Evolutionary conservation across 2,329 filamentous ascomycete genomes (phyloP).

Genomic region (Arthrobotrys pseudoclavata): DNA sequence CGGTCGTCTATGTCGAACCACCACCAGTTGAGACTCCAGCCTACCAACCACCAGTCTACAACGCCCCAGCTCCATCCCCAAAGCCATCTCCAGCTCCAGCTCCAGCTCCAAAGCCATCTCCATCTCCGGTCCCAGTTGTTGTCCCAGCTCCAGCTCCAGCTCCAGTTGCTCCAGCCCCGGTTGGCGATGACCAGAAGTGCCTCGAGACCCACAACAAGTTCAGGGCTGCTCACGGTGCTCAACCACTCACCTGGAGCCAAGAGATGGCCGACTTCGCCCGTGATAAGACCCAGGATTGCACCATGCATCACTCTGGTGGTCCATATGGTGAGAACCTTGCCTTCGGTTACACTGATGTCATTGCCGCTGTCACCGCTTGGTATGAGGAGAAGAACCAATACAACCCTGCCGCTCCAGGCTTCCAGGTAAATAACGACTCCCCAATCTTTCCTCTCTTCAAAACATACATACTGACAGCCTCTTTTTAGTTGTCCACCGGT

Average conservation of each 20-base stretch:
- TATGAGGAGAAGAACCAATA: slow-evolving; percentile 82
- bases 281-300: slow-evolving; percentile 76
- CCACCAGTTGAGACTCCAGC: slow-evolving; percentile 36
- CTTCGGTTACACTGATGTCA: slow-evolving; percentile 73
- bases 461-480: slow-evolving; percentile 14
- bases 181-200: slow-evolving; percentile 64
- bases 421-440: slow-evolving; percentile 39
- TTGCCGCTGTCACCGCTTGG: slow-evolving; percentile 84
- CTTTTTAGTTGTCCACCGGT: slow-evolving; percentile 56
- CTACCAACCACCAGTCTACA: slow-evolving; percentile 44
- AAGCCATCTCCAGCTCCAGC: slow-evolving; percentile 19
- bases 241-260: slow-evolving; percentile 75
- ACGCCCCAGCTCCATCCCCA: slow-evolving; percentile 22
- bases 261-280: slow-evolving; percentile 75
- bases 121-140: slow-evolving; percentile 27
- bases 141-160: slow-evolving; percentile 26
- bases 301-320: slow-evolving; percentile 78
- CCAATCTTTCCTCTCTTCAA: not conserved
- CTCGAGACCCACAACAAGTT: slow-evolving; percentile 87
- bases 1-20: slow-evolving; percentile 40
- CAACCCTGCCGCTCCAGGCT: slow-evolving; percentile 74
- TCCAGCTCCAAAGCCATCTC: slow-evolving; percentile 14
- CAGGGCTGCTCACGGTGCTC: slow-evolving; percentile 83
- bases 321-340: slow-evolving; percentile 95
- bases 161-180: slow-evolving; percentile 60